Evolutionary conservation across 2,329 filamentous ascomycete species (phyloP), one percentile per base, ranked within the genome.

Genomic region (Penicillium sp.): DNA sequence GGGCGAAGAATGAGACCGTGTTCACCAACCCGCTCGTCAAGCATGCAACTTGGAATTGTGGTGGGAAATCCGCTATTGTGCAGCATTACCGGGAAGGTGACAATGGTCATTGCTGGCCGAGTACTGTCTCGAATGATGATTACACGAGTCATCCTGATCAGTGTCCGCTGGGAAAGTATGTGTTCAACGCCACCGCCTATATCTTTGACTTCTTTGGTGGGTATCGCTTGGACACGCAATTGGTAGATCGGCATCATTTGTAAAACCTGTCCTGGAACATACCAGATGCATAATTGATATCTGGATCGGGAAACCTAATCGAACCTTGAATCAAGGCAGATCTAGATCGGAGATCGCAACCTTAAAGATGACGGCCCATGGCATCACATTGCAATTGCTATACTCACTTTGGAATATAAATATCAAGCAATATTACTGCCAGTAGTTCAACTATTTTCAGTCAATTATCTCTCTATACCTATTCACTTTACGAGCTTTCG

Each of bases 61-160:
- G 21, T 5, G 57, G 53, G 1, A 58, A 57, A 39, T 29, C 28
- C 10, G 57, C 48, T 3, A 60, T 63, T 47, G 57, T 63, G 42
- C 60, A 63, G 41, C 54, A 60, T 42, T 58, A 63, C 42, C 57
- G 57, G 5, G 59, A 63, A 36, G 39, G 46, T 10, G 43, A 53
- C 1, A 57, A 58, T 49, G 60, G 60, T 8, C 60, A 62, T 46
- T 60, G 59, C 29, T 63, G 60, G 60, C 57, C 60, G 21, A 58
- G 54, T 18, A 61, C 59, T 7, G 47, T 54, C 12, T 23, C 49
- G 1, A 61, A 61, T 49, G 52, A 47, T 49, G 60, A 61, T 29
- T 58, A 46, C 26, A 8, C 23, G 2, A 36, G 31, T 15, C 41
- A 47, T 24, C n/a, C 49, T 12, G 38, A 43, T 16, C 57, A 60